A percentile compares a stretch with the other conserved stretches of the same genome.
These are phyloP conservation scores for Ambrosiella cleistominuta DNA, from an alignment of 2,329 filamentous ascomycete species.

Conservation along the genomic window DNA sequence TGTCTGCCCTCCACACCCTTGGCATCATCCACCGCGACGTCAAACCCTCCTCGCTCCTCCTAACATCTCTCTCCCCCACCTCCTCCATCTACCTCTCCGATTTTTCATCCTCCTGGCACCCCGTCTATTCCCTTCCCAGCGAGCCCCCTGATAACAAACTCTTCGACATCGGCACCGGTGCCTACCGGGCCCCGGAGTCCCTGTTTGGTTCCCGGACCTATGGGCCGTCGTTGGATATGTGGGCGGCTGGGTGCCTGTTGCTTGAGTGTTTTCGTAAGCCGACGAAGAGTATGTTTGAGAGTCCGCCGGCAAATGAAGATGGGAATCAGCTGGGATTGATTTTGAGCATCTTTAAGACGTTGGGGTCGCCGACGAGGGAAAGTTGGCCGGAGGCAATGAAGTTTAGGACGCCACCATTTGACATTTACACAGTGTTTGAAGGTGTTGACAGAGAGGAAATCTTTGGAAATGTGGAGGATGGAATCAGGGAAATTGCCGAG, in stretches of 20 bases:
- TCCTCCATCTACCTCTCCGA: slow-evolving; percentile 62
- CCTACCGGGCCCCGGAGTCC: slow-evolving; percentile 78
- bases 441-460: slow-evolving; percentile 50
- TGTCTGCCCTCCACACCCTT: slow-evolving; percentile 51
- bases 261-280: slow-evolving; percentile 49
- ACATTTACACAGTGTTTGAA: slow-evolving; percentile 67
- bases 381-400: slow-evolving; percentile 63
- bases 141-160: slow-evolving; percentile 61
- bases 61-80: slow-evolving; percentile 34
- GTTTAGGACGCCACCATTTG: slow-evolving; percentile 66
- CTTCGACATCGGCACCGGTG: slow-evolving; percentile 81
- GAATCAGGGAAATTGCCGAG: slow-evolving; percentile 47
- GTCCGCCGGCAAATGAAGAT: slow-evolving; percentile 52
- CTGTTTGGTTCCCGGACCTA: slow-evolving; percentile 73
- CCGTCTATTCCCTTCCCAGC: slow-evolving; percentile 18
- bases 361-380: slow-evolving; percentile 68
- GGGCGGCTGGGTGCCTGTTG: slow-evolving; percentile 71
- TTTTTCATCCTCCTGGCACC: slow-evolving; percentile 80
- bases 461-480: slow-evolving; percentile 40
- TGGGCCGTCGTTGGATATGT: slow-evolving; percentile 60
- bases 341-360: slow-evolving; percentile 74
- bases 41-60: slow-evolving; percentile 78
- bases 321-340: slow-evolving; percentile 86
- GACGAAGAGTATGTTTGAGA: slow-evolving; percentile 59
- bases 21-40: slow-evolving; percentile 85